Base-by-base conservation (phyloP, 495 filamentous ascomycete genomes). In the Podospora sp. region DNA sequence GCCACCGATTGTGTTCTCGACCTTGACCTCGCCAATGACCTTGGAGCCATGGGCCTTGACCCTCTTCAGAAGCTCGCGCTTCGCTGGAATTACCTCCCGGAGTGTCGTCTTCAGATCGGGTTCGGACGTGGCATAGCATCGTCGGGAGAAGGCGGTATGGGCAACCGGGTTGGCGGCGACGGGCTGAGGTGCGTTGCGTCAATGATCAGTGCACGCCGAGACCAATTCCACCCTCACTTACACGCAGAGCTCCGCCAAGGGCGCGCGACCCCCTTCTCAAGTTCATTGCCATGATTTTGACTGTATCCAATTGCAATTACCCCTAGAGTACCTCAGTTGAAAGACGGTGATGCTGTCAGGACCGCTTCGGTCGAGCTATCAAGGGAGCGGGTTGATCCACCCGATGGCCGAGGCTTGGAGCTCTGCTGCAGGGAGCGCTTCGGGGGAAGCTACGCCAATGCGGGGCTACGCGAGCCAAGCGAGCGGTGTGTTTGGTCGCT, bases 1-100 rank as follows among this genome's bases (percentile, higher is more conserved):
- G 73, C 95, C 95, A 69, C 96, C 96, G 68, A 97, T 88, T 14
- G 91, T 91, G 74, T 94, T 96, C 77, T 92, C 90, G n/a, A 97
- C 87, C 84, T 91, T 96, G 75, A 97, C 89, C 71, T 97, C 92
- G 52, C 96, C 94, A 69, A 98, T 88, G 26, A 85, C 87, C 71
- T 93, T 94, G 66, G 88, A 85, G n/a, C 88, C 86, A 76, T 94
- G 87, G 50, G 88, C 86, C 84, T 96, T 97, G 78, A 97, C 90
- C 77, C 92, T 89, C 79, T 96, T 92, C 63, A 97, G 82, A 8
- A 95, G 89, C 76, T 97, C 95, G 50, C 93, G 88, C 81, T 99
- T 99, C 57, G 86, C 91, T 25, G 95, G 95, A 70, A 99, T 96
- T 60, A 86, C 85, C 70, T 90, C 87, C 70, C 87, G 90, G 60